These are phyloP conservation scores for Paramecium biaurelia DNA, from an alignment of 73 alveolate species.

Conservation along the genomic window DNA sequence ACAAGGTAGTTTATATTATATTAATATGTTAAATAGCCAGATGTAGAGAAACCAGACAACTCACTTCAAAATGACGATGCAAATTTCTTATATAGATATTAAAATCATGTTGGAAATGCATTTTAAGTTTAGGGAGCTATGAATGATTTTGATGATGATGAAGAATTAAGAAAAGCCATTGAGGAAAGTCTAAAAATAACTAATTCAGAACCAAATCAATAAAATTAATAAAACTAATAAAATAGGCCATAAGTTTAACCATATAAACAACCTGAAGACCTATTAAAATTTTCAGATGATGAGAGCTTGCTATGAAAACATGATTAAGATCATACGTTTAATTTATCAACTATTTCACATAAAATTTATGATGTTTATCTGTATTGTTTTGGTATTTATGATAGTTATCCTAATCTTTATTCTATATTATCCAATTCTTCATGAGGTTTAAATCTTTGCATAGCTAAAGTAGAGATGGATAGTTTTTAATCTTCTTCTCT, in stretches of 20 bases:
- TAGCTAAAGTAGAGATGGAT: background rate
- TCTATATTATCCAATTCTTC: constrained; percentile 8
- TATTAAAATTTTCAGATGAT: constrained; percentile 6
- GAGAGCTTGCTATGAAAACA: background rate
- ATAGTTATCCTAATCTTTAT: background rate
- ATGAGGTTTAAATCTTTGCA: constrained; percentile 33
- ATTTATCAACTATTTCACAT: constrained; percentile 15
- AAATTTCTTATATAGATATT: background rate
- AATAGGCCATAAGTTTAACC: constrained; percentile 19
- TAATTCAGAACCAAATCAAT: background rate
- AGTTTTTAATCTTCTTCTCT: background rate
- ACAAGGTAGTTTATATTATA: background rate
- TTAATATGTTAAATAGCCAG: background rate
- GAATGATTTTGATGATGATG: constrained; percentile 33
- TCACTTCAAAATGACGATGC: background rate
- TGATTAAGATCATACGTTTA: constrained; percentile 11
- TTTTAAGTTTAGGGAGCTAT: constrained; percentile 16
- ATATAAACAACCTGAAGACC: background rate
- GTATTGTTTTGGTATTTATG: background rate
- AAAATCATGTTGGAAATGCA: background rate
- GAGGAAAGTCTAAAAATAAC: constrained; percentile 13
- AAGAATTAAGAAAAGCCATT: constrained; percentile 28
- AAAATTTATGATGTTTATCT: constrained; percentile 32
- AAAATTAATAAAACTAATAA: background rate
- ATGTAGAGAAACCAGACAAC: background rate